Evolutionary conservation across 2,329 filamentous ascomycete species (phyloP), one percentile per base, ranked within the genome.

Genomic region (Colletotrichum caudatum): DNA sequence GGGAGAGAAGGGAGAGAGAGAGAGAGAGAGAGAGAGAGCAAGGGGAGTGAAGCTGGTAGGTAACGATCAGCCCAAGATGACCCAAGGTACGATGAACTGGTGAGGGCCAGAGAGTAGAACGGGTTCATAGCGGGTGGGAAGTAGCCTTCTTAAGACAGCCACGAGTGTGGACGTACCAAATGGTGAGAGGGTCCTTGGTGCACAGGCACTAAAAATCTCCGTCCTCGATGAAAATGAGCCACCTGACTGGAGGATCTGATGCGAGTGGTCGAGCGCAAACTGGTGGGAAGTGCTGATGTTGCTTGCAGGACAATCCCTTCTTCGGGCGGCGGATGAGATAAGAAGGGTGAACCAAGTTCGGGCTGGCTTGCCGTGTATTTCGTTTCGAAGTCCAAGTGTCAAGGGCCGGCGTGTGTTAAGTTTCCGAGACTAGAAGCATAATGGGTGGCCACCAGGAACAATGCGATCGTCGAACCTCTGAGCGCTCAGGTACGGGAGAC

Each of bases 341-440:
- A 75, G 71, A 71, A 74, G 73, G 74, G 73, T 63, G 71, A 74
- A 73, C 73, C 75, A 76, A 77, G 75, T 73, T 74, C 74, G 77
- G 73, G 71, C 73, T 74, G 74, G 75, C 71, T 77, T 73, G 77
- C 70, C 74, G 73, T 75, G 75, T 73, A 74, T 76, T 75, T 74
- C 74, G 77, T 78, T 79, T 80, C 78, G 77, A 78, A 76, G 76
- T 78, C 75, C 74, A 77, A 77, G 75, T 76, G 76, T 76, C 68
- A 70, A 74, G 75, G 73, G 74, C 74, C 74, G 76, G 76, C 75
- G 75, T 77, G 76, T 76, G 72, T 78, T 78, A 78, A 75, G 78
- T 78, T 79, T 78, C 76, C 77, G 77, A 77, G 76, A 76, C 77
- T 75, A 76, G 75, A 75, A 76, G 75, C 77, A 77, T 74, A 77